A percentile compares a stretch with the other conserved stretches of the same genome.
Conservation (phyloP, 2,329 filamentous ascomycete genomes). For the Fusarium neocosmosporiellum region DNA sequence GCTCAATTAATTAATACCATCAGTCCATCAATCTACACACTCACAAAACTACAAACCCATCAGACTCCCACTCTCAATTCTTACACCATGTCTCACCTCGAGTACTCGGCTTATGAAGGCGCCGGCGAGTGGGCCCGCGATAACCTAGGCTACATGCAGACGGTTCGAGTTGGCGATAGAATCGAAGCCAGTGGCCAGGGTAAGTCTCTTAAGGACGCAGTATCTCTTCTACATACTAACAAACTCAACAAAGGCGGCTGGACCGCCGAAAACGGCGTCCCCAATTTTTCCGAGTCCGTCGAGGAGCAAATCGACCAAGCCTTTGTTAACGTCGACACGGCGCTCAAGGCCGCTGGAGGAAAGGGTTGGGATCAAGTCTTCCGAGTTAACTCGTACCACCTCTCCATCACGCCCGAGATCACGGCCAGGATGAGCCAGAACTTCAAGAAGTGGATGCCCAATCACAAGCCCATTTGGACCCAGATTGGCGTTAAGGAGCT, state of each 20-base stretch:
- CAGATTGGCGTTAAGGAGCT: constrained; percentile 60
- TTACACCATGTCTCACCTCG: constrained; percentile 45
- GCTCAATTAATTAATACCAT: background rate
- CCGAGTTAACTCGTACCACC: constrained; percentile 57
- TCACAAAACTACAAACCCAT: background rate
- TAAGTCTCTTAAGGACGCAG: constrained; percentile 27
- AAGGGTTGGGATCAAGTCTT: constrained; percentile 65
- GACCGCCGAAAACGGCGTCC: constrained; percentile 21
- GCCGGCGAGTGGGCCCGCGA: constrained; percentile 46
- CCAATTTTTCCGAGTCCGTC: constrained; percentile 51
- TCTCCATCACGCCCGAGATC: constrained; percentile 52
- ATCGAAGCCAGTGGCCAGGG: constrained; percentile 62
- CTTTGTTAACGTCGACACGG: constrained; percentile 65
- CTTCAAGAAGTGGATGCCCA: constrained; percentile 60
- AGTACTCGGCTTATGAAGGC: constrained; percentile 45
- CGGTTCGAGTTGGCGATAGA: constrained; percentile 59
- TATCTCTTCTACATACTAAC: background rate
- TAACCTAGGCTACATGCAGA: constrained; percentile 57
- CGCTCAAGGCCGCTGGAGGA: constrained; percentile 61
- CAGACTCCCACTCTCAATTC: accelerated
- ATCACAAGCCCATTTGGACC: constrained; percentile 64
- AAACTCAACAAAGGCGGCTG: constrained; percentile 43
- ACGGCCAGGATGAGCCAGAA: constrained; percentile 55
- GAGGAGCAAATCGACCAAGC: constrained; percentile 59
- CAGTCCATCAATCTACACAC: background rate